Evolutionary conservation across 1,284 basidiomycete genomes (phyloP), one percentile per base, ranked within the genome.

Genomic region (Papiliotrema flavescens): DNA sequence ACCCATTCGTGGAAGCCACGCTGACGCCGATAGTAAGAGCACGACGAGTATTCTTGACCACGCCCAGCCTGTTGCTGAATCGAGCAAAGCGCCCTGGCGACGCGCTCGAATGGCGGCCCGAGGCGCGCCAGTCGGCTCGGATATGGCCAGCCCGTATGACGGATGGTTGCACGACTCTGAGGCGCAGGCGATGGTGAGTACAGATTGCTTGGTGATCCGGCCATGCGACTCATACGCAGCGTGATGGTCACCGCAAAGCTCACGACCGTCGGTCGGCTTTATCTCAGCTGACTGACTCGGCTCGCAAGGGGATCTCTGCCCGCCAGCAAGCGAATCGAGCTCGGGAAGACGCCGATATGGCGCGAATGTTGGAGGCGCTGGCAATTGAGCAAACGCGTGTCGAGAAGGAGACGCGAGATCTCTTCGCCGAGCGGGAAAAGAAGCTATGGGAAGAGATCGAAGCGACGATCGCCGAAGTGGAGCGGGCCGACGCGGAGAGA

Each of bases 381-480:
- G 61, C 60, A 0, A 60, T 75, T 23, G 54, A 57, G 50, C 63
- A 66, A 24, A 47, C 56, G 14, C 45, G 61, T 47, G 66, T 71
- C 56, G 65, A 67, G 47, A 62, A 71, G 49, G 70, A 71, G 39
- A 46, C 55, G 3, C 50, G 55, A 6, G 48, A 55, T 39, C 50
- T 53, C 3, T 75, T 73, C 51, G 57, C 53, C 2, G 68, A 73
- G 37, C 56, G 71, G 41, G 62, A 71, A 32, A 61, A 60, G 47
- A 60, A 59, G 54, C 60, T 75, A 3, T 75, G 73, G 73, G 62
- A 55, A 66, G 66, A 70, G 23, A 69, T 73, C 11, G 69, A 75
- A 28, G 62, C 64, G 0, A 69, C 70, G 5, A 71, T 74, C 51
- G 51, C 51, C 26, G 53, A 57, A 11, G 60, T 63, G 1, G 66